phyloP scores from a whole-genome alignment of 2,329 filamentous ascomycete species.

The Magnaporthales sp. region DNA sequence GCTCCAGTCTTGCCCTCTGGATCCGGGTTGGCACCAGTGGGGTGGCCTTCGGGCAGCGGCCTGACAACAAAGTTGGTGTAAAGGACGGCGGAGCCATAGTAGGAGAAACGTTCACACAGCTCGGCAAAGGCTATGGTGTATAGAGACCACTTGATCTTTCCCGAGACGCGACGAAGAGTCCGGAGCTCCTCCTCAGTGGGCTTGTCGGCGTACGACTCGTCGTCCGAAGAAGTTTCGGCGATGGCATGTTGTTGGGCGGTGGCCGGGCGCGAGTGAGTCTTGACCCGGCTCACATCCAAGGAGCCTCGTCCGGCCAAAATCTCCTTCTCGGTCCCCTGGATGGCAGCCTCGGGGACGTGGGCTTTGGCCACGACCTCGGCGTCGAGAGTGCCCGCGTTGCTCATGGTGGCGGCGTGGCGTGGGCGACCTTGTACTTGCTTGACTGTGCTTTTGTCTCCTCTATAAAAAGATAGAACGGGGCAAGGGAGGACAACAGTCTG shows the following conservation, averaged over 20 bases:
- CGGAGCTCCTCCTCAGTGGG: constrained; percentile 54
- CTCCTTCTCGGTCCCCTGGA: constrained; percentile 7
- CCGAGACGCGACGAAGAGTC: constrained; percentile 55
- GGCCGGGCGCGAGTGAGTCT: background rate
- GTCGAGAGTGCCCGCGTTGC: background rate
- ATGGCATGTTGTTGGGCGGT: background rate
- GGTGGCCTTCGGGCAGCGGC: constrained; percentile 42
- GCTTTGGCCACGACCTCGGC: constrained; percentile 5
- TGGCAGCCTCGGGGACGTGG: constrained; percentile 5
- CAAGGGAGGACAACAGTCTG: background rate
- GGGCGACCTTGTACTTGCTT: background rate
- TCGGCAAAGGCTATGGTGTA: constrained; percentile 67
- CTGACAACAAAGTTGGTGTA: constrained; percentile 60
- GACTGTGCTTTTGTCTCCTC: background rate
- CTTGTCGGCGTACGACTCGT: constrained; percentile 6
- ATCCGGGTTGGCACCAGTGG: constrained; percentile 37
- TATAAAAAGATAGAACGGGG: background rate
- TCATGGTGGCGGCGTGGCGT: background rate
- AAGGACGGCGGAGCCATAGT: constrained; percentile 63
- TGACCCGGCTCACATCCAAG: constrained; percentile 1
- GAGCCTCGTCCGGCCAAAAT: constrained; percentile 5
- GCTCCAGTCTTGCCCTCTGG: constrained; percentile 35
- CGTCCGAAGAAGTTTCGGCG: constrained; percentile 1
- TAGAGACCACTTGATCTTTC: constrained; percentile 54
- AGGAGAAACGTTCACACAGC: constrained; percentile 68